Base-by-base conservation (phyloP, 495 filamentous ascomycete species). In the Talaromyces ruber region DNA sequence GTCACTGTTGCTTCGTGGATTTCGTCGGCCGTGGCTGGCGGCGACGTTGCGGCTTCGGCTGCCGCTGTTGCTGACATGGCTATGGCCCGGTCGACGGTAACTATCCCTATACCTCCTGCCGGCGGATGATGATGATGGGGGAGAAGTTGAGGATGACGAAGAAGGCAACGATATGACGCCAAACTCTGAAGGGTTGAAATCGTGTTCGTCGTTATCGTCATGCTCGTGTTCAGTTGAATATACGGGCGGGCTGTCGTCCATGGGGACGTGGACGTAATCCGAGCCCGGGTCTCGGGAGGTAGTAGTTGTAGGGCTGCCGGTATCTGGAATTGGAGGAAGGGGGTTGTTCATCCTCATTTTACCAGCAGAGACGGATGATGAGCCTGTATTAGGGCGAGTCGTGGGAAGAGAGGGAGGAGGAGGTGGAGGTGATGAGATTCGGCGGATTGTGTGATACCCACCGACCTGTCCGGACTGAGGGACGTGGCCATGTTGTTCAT, bases 81-180 rank as follows among this genome's bases (percentile, higher is more conserved):
- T 25, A 9, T 68, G 63, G 39, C 73, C 68, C 8, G 71, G 64
- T 4, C 75, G 72, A 71, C 74, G 75, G 9, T 74, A 74, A 34
- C 71, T 72, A 21, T 70, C 67, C 60, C 62, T 64, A 53, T 62
- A 62, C 8, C 16, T 54, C 57, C 51, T 51, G 22, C 60, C 51
- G 22, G 61, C 32, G n/a, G 55, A 32, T 6, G 61, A 50, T 16
- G 58, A 60, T 9, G 29, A 25, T 29, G 54, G 26, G 18, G 54
- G 12, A 30, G 54, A 14, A 22, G 54, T 24, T 21, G 54, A 34
- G 22, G 67, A 57, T 7, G 62, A 59, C 4, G 64, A 64, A 8
- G 69, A 67, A 2, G 66, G 63, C 12, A 71, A 3, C 2, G 70
- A 70, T 6, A 61, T 60, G 4, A 68, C 66, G 25, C 65, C 67